Percentiles rank a stretch among this genome's conserved stretches.
Evolutionary conservation across 176 grass and related monocot species (phyloP).

Genomic region (Tuctoria greenei): DNA sequence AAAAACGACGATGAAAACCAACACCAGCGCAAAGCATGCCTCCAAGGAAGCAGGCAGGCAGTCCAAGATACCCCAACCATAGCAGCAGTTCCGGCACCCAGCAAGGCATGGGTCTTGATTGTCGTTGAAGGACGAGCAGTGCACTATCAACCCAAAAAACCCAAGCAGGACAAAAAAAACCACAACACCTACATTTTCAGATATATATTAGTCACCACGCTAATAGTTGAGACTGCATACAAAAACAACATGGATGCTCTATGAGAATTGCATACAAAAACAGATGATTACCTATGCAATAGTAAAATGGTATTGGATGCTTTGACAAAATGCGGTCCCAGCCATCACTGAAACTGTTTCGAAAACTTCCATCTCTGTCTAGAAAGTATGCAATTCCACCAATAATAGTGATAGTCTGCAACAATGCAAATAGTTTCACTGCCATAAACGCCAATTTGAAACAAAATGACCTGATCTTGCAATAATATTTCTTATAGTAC

Average conservation of each 20-base stretch:
- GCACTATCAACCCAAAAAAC: constrained; percentile 82
- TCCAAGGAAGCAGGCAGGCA: constrained; percentile 91
- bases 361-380: constrained; percentile 85
- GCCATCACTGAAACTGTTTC: constrained; percentile 88
- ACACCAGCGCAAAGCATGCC: constrained; percentile 87
- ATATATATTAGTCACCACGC: background rate
- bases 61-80: constrained; percentile 94
- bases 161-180: constrained; percentile 91
- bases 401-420: constrained; percentile 79
- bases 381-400: constrained; percentile 78
- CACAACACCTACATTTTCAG: constrained; percentile 62
- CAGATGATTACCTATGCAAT: constrained; percentile 72
- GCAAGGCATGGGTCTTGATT: constrained; percentile 80
- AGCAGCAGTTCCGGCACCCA: constrained; percentile 93
- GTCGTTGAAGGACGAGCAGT: constrained; percentile 83
- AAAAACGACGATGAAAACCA: constrained; percentile 85
- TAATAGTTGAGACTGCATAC: background rate
- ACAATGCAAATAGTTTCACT: background rate
- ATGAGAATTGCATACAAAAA: background rate
- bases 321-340: constrained; percentile 95
- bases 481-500: background rate
- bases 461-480: no score
- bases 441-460: background rate
- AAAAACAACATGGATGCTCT: background rate
- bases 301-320: constrained; percentile 95